phyloP scores from a whole-genome alignment of 106 monocot species.

The Ottelia alismoides region DNA sequence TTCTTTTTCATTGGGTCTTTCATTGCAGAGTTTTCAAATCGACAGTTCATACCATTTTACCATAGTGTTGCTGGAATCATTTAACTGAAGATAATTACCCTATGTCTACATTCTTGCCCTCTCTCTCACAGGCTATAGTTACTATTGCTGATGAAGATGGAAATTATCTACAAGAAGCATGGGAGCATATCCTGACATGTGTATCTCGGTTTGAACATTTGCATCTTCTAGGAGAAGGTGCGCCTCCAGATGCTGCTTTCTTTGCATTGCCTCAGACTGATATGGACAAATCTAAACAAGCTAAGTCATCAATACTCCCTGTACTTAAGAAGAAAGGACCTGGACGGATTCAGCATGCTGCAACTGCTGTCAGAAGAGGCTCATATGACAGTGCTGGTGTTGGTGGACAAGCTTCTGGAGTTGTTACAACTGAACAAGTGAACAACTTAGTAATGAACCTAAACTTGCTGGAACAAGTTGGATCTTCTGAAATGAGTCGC shows the following conservation, averaged over 20 bases:
- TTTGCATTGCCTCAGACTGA: slow-evolving; percentile 87
- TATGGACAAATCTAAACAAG: slow-evolving; percentile 67
- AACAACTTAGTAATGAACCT: slow-evolving; percentile 70
- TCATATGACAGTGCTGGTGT: slow-evolving; percentile 99
- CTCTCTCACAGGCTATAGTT: slow-evolving; percentile 66
- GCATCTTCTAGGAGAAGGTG: slow-evolving; percentile 91
- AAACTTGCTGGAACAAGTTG: slow-evolving; percentile 88
- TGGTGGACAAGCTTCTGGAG: slow-evolving; percentile 84
- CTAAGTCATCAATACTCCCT: slow-evolving; percentile 80
- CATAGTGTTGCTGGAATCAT: too few species aligned
- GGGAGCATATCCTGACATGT: slow-evolving; percentile 97
- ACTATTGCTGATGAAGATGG: slow-evolving; percentile 97
- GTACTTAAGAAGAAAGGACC: slow-evolving; percentile 70
- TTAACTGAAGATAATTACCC: too few species aligned
- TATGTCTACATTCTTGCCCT: too few species aligned
- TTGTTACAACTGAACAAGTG: slow-evolving; percentile 77
- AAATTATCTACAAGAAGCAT: slow-evolving; percentile 94
- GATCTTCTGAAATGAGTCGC: slow-evolving; percentile 77
- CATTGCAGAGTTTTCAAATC: too few species aligned
- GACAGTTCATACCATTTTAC: too few species aligned
- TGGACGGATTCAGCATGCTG: slow-evolving; percentile 41
- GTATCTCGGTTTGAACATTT: slow-evolving; percentile 95
- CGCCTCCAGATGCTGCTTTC: slow-evolving; percentile 93
- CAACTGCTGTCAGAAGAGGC: slow-evolving; percentile 65
- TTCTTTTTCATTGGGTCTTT: too few species aligned